Evolutionary conservation across 2,329 filamentous ascomycete genomes (phyloP), one percentile per base, ranked within the genome.

Genomic region (Podosphaera leucotricha): DNA sequence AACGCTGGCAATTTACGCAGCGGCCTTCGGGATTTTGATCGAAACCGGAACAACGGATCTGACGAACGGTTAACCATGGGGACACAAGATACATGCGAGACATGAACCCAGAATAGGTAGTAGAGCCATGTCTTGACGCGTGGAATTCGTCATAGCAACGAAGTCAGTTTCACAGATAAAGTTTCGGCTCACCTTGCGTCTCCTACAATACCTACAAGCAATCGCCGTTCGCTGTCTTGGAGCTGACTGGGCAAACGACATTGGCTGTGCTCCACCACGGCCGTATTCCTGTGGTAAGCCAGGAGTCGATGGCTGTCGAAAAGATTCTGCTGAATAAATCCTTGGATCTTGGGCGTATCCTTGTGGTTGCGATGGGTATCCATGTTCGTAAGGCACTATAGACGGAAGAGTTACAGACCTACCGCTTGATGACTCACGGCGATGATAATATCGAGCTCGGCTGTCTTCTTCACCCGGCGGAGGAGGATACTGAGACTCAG

Each of bases 1-100:
- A 83, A 41, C 77, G 67, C 50, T 75, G 66, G 57, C 77, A 83
- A 58, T 82, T 82, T 54, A 68, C 72, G 64, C 77, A 83, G 47
- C 76, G 72, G 47, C 78, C 78, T 59, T 81, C 75, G 35, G 76
- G 71, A 35, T 75, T 79, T 46, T 70, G 71, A 54, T 81, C 77
- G 57, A 81, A 83, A 22, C 77, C 78, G 3, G 77, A 81, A 64
- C 77, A 83, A 47, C 78, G 75, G 58, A 82, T 81, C 77, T 82
- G 59, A 46, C 33, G 43, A 33, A 39, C 18, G 8, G 45, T 54
- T 46, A 54, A 47, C 36, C 3, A 44, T 40, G n/a, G 41, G 20
- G 18, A 36, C 13, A 35, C 15, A 35, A 35, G 24, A 21, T 21
- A 38, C 37, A 38, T 38, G 16, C 37, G 18, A 20, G 37, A 19